Evolutionary conservation across 306 rosid genomes (phyloP), one percentile per base, ranked within the genome.

Genomic region (Pyrus pyrifolia): DNA sequence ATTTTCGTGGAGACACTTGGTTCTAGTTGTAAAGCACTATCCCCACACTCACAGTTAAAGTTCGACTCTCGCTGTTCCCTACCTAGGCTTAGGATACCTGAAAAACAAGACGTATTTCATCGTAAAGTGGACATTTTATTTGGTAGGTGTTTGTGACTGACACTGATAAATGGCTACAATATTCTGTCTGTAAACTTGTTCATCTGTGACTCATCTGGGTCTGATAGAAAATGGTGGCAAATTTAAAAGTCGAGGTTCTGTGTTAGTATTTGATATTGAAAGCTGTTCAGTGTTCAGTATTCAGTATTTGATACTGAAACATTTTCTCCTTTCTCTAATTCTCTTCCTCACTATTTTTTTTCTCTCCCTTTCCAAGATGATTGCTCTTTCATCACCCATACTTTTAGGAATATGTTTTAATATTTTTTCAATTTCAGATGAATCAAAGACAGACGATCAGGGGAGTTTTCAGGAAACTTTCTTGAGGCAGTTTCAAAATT

Each of bases 361-460:
- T 58, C n/a, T 35, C 44, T 38, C 1, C 38, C 67, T 1, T 6
- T 42, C 67, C 40, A 58, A 25, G 55, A 15, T 9, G 12, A 40
- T 10, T 22, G 23, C 22, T 1, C 18, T 8, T 40, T 59, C 57
- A 30, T 40, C 19, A 57, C 61, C 21, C 63, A 10, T 18, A 73
- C 23, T 40, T 33, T 55, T 13, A 72, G 46, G 58, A 73, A 42
- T 42, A 72, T 38, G 76, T 5, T 22, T 72, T 25, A 18, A 68
- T 77, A 33, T 67, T 29, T 27, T 21, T 84, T 64, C 79, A 35
- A 61, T 85, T 79, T 77, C 89, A 95, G 99, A 91, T 4, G 92
- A 85, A 10, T 87, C 97, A 8, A 87, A 86, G 74, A 68, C 93
- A 1, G 97, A 91, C 44, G 97, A 86, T 25, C 80, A 77, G 1